phyloP scores from a whole-genome alignment of 2,329 filamentous ascomycete genomes.

The Fusarium fracticaudum region DNA sequence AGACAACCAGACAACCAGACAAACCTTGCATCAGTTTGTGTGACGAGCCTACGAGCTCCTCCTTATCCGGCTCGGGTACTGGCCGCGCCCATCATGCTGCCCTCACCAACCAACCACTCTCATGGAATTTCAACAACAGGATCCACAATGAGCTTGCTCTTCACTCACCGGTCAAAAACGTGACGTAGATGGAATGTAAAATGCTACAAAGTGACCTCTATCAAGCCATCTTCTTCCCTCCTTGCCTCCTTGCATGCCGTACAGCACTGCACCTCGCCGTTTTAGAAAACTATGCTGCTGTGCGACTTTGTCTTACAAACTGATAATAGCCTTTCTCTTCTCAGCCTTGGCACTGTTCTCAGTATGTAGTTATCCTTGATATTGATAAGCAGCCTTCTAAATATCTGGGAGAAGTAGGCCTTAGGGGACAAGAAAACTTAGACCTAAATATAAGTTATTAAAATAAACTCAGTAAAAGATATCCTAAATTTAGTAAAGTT shows the following conservation, averaged over 20 bases:
- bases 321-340: not conserved
- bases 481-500: too few species aligned
- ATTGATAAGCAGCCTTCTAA: not conserved
- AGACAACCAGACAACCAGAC: not conserved
- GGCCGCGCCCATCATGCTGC: slow-evolving; percentile 30
- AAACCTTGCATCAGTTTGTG: slow-evolving; percentile 12
- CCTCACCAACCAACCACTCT: slow-evolving; percentile 21
- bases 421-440: too few species aligned
- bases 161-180: slow-evolving; percentile 41
- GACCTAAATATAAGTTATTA: too few species aligned
- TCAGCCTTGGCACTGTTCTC: not conserved
- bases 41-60: slow-evolving; percentile 11
- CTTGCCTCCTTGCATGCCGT: slow-evolving; percentile 19
- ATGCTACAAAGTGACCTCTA: slow-evolving; percentile 26
- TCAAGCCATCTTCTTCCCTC: too few species aligned
- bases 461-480: too few species aligned
- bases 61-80: slow-evolving; percentile 22
- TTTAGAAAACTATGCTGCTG: slow-evolving; percentile 22
- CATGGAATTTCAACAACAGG: slow-evolving; percentile 27
- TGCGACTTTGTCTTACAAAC: slow-evolving; percentile 7
- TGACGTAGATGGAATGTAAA: slow-evolving; percentile 35
- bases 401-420: not conserved
- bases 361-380: not conserved
- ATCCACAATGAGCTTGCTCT: slow-evolving; percentile 13
- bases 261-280: slow-evolving; percentile 24